Percentiles rank a stretch among this genome's conserved stretches.
phyloP scores from a whole-genome alignment of 2,329 filamentous ascomycete species.

The Sordariomycetes sp. region DNA sequence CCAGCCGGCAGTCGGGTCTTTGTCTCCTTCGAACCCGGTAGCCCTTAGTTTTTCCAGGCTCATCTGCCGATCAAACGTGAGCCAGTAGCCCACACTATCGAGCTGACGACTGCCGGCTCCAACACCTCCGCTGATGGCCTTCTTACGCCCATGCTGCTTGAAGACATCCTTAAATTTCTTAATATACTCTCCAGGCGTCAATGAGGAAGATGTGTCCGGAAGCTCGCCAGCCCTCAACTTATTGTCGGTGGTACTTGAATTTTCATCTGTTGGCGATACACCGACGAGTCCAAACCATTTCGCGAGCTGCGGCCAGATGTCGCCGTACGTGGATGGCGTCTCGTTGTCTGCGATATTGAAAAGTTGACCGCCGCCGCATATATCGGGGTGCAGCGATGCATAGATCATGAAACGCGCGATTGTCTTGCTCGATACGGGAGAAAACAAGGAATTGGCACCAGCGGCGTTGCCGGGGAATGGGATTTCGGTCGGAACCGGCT shows the following conservation, averaged over 20 bases:
- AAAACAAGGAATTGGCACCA: slow-evolving; percentile 15
- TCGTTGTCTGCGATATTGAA: slow-evolving; percentile 22
- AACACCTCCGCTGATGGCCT: slow-evolving; percentile 20
- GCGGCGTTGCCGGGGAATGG: slow-evolving; percentile 18
- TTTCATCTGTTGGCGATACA: slow-evolving; percentile 8
- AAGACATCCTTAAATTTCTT: slow-evolving; percentile 18
- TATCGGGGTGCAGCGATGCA: slow-evolving; percentile 15
- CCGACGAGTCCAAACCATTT: slow-evolving; percentile 21
- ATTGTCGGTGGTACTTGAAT: not conserved
- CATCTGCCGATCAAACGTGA: slow-evolving; percentile 37
- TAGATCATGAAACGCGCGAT: slow-evolving; percentile 19
- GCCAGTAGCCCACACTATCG: slow-evolving; percentile 33
- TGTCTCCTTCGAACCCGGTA: slow-evolving; percentile 28
- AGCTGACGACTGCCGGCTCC: slow-evolving; percentile 26
- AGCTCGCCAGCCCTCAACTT: not conserved
- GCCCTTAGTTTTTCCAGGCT: slow-evolving; percentile 27
- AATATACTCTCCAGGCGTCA: slow-evolving; percentile 20
- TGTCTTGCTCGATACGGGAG: slow-evolving; percentile 19
- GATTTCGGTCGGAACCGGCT: slow-evolving; percentile 8
- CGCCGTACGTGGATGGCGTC: slow-evolving; percentile 14
- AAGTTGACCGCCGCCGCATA: slow-evolving; percentile 15
- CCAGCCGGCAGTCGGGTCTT: slow-evolving; percentile 28
- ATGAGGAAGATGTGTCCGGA: not conserved
- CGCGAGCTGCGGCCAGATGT: slow-evolving; percentile 20
- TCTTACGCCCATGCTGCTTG: slow-evolving; percentile 10